Conservation (phyloP, 768 basidiomycete genomes). For the Boletus rubescentipes region DNA sequence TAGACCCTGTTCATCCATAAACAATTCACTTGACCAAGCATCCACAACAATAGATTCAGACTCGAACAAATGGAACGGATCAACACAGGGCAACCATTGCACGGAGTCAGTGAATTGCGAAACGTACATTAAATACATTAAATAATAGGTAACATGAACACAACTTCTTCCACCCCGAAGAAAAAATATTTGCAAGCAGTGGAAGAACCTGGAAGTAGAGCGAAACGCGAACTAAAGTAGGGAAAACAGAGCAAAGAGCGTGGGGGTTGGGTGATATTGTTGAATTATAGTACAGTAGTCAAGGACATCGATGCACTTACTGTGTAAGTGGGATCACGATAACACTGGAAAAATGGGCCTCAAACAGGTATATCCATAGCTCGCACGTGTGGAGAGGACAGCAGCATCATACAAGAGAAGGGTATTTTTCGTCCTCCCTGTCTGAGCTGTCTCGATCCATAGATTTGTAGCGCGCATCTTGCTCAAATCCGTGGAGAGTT, state of each 20-base stretch:
- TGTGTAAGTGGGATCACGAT: background rate
- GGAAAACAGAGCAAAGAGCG: background rate
- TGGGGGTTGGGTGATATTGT: background rate
- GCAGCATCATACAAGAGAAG: conserved; percentile 6
- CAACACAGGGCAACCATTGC: background rate
- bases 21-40: too few relatives aligned
- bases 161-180: background rate
- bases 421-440: conserved; percentile 17
- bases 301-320: background rate
- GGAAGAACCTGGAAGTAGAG: conserved; percentile 2
- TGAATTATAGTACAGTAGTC: conserved; percentile 9
- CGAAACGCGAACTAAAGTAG: background rate
- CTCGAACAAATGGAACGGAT: background rate
- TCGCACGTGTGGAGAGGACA: background rate
- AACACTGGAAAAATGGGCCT: background rate
- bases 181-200: background rate
- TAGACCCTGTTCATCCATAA: too few relatives aligned
- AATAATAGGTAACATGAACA: background rate
- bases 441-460: conserved; percentile 25
- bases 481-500: conserved; percentile 18
- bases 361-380: conserved; percentile 11
- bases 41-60: too few relatives aligned
- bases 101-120: background rate
- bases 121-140: conserved; percentile 3
- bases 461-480: conserved; percentile 11